Base-by-base conservation (phyloP, 2,329 filamentous ascomycete genomes). In the Botryotinia convoluta region DNA sequence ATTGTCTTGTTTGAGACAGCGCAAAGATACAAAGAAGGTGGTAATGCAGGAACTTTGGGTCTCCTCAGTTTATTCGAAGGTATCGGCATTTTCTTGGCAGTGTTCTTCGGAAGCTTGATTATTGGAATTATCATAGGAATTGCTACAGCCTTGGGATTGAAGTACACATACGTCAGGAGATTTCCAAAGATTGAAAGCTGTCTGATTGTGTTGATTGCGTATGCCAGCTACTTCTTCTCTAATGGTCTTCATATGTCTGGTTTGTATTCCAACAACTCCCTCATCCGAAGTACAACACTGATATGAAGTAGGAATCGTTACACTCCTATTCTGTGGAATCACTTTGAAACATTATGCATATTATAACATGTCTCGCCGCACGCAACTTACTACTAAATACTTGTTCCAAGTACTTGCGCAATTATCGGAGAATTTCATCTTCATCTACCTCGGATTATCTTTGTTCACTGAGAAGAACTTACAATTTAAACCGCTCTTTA, bases 1-100 rank as follows among this genome's bases (percentile, higher is more conserved):
- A 99, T 99, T 82, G 96, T 99, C 80, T 90, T 99, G 78, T 99
- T 99, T 83, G 95, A 99, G 84, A 98, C 96, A 7, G 96, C 96
- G 18, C 95, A 98, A 82, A 92, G 93, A 82, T 97, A 98, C 83
- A 94, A 91, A 81, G 91, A 91, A 75, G 93, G 92, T 39, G 88
- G 90, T 44, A 88, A 88, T n/a, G 87, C 84, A 20, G 89, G 88
- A 22, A 90, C 90, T 76, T 86, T 97, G 71, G 93, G 93, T 39
- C 84, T 97, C 69, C 83, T 96, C 77, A 96, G 92, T 82, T 86
- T 98, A 75, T 92, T 99, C 77, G 94, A 97, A 82, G 95, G 93
- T 81, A 92, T 96, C 72, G 95, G 96, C 70, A 92, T 97, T 79
- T 99, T 99, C 88, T 89, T 99, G 84, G 87, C 96, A 70, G 93